Evolutionary conservation across 1,139 yeast genomes (phyloP).

Genomic region (Pichia sp.): DNA sequence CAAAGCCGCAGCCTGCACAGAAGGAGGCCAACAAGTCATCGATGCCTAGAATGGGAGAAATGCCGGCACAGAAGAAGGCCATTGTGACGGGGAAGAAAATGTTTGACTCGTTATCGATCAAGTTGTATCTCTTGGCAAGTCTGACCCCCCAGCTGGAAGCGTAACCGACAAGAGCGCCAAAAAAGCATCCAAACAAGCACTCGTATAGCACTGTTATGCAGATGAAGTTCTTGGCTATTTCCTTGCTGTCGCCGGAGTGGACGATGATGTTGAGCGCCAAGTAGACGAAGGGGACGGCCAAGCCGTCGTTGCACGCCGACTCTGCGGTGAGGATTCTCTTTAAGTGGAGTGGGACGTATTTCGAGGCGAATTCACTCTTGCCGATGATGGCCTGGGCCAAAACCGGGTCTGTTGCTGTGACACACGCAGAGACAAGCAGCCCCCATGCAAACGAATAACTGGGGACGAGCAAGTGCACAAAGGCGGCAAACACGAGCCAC

Average conservation of each 20-base stretch:
- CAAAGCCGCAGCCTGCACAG: slow-evolving; percentile 92
- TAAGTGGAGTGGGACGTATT: slow-evolving; percentile 91
- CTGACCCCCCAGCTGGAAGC: slow-evolving; percentile 3
- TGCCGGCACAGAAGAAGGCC: slow-evolving; percentile 84
- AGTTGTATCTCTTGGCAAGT: slow-evolving; percentile 64
- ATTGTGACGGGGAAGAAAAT: slow-evolving; percentile 81
- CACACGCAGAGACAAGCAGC: slow-evolving; percentile 80
- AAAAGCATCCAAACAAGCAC: slow-evolving; percentile 74
- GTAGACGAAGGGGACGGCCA: slow-evolving; percentile 94
- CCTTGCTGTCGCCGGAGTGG: slow-evolving; percentile 60
- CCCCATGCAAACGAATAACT: slow-evolving; percentile 75
- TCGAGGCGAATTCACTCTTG: slow-evolving; percentile 88
- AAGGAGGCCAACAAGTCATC: slow-evolving; percentile 90
- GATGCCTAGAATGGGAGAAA: slow-evolving; percentile 85
- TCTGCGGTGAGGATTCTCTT: slow-evolving; percentile 87
- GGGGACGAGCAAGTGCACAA: slow-evolving; percentile 81
- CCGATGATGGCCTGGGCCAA: slow-evolving; percentile 98
- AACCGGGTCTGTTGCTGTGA: slow-evolving; percentile 97
- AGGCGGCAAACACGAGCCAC: slow-evolving; percentile 84
- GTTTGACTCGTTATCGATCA: slow-evolving; percentile 89
- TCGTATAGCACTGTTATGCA: slow-evolving; percentile 78
- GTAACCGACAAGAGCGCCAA: slow-evolving; percentile 79
- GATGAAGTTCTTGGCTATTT: slow-evolving; percentile 81
- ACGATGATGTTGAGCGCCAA: slow-evolving; percentile 65
- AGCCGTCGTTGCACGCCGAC: slow-evolving; percentile 96